phyloP scores from a whole-genome alignment of 768 basidiomycete genomes.

The Boletus fagicola region DNA sequence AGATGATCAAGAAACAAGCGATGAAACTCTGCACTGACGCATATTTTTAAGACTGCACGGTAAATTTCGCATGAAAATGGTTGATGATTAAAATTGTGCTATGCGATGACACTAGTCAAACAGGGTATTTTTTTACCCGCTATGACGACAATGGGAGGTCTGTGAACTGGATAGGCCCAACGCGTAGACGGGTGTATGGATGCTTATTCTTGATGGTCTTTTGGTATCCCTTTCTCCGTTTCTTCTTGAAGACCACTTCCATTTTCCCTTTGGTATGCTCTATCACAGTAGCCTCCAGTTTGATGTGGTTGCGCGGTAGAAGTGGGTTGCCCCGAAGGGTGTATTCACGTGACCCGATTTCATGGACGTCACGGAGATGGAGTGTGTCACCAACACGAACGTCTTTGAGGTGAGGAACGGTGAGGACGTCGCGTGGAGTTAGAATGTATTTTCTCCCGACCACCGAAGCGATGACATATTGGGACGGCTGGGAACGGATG shows the following conservation, averaged over 20 bases:
- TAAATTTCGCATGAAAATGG: neutral
- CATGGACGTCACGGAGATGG: constrained; percentile 80
- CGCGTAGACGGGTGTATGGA: constrained; percentile 90
- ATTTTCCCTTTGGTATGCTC: constrained; percentile 96
- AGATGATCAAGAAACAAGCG: neutral
- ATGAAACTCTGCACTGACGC: neutral
- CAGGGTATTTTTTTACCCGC: neutral
- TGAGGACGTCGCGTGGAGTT: constrained; percentile 87
- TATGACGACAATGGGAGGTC: constrained; percentile 32
- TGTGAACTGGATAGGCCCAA: constrained; percentile 71
- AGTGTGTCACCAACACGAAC: constrained; percentile 84
- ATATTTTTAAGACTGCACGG: neutral
- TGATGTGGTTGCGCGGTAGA: constrained; percentile 64
- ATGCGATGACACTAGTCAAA: neutral
- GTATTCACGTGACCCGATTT: constrained; percentile 94
- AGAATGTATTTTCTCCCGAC: constrained; percentile 88
- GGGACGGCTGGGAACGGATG: constrained; percentile 86
- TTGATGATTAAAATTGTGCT: constrained; percentile 4
- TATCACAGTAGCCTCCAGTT: constrained; percentile 85
- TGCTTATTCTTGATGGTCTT: constrained; percentile 93
- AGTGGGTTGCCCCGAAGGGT: constrained; percentile 78
- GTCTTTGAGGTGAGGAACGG: constrained; percentile 86
- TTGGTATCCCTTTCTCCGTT: constrained; percentile 96
- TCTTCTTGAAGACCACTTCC: constrained; percentile 94
- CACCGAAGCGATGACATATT: constrained; percentile 88